phyloP scores from a whole-genome alignment of 2,329 filamentous ascomycete genomes.

The Verticillium longisporum region DNA sequence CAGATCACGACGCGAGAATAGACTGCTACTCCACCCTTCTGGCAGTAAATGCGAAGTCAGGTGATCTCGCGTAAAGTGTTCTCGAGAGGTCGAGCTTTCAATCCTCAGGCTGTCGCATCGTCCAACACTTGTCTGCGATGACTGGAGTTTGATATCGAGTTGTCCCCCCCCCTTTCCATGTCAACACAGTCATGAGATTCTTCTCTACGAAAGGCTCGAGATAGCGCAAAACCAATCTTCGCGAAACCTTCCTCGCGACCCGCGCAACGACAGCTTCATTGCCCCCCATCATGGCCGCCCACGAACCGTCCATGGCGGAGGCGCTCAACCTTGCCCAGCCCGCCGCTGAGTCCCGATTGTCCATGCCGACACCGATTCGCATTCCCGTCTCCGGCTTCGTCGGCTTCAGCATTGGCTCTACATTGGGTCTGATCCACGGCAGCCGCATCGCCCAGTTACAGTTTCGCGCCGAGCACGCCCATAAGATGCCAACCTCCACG shows the following conservation, averaged over 20 bases:
- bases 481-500: constrained; percentile 77
- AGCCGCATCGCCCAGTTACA: constrained; percentile 68
- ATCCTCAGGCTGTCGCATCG: background rate
- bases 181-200: background rate
- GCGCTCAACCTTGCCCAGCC: constrained; percentile 21
- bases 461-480: constrained; percentile 93
- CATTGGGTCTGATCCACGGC: constrained; percentile 65
- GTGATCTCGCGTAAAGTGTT: constrained; percentile 17
- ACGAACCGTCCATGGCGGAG: constrained; percentile 4
- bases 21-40: background rate
- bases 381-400: constrained; percentile 57
- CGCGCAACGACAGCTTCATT: background rate
- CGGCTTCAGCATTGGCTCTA: constrained; percentile 62
- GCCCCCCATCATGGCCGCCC: constrained; percentile 4
- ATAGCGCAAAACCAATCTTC: background rate
- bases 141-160: too few relatives aligned
- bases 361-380: constrained; percentile 58
- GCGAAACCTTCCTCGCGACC: background rate
- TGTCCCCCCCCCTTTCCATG: background rate
- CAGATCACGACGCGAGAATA: background rate
- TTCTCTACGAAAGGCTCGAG: background rate
- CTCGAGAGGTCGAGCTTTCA: background rate
- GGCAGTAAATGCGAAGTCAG: constrained; percentile 17
- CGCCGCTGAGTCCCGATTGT: constrained; percentile 39
- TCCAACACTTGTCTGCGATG: background rate